Conservation (phyloP, 139 green algal species). For the Coelastrella sp. region DNA sequence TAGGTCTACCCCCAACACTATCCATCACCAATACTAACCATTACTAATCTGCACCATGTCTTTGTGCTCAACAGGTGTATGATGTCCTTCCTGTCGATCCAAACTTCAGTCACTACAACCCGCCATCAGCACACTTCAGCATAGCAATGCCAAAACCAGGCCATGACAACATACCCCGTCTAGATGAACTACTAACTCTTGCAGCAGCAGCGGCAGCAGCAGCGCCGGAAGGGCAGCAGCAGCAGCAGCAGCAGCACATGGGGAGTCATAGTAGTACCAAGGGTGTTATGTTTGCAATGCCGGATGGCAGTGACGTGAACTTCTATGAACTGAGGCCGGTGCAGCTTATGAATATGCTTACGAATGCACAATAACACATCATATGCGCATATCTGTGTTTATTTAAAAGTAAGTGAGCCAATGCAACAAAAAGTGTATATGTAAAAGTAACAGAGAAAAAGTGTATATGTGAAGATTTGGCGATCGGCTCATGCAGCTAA, state of each 20-base stretch:
- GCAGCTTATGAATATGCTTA: conserved; percentile 18
- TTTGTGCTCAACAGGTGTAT: not conserved
- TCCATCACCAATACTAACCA: not conserved
- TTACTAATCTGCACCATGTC: not conserved
- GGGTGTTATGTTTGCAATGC: conserved; percentile 24
- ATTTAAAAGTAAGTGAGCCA: no score
- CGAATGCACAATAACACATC: not conserved
- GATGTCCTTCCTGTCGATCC: not conserved
- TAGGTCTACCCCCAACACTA: not conserved
- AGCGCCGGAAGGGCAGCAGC: no score
- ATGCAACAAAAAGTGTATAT: no score
- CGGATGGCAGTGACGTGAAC: conserved; percentile 33
- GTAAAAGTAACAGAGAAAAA: no score
- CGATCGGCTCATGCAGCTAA: no score
- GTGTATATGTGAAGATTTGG: no score
- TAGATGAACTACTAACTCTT: not conserved
- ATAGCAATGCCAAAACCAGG: conserved; percentile 1
- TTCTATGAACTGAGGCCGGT: conserved; percentile 37
- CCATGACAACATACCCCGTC: not conserved
- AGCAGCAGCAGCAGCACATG: not conserved
- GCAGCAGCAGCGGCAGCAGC: not conserved
- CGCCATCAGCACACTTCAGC: not conserved
- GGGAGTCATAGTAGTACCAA: not conserved
- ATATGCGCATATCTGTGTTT: not conserved
- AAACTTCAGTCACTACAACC: not conserved